These are phyloP conservation scores for Antitrichia curtipendula DNA, from an alignment of 225 moss, liverwort and hornwort genomes.

Conservation along the genomic window DNA sequence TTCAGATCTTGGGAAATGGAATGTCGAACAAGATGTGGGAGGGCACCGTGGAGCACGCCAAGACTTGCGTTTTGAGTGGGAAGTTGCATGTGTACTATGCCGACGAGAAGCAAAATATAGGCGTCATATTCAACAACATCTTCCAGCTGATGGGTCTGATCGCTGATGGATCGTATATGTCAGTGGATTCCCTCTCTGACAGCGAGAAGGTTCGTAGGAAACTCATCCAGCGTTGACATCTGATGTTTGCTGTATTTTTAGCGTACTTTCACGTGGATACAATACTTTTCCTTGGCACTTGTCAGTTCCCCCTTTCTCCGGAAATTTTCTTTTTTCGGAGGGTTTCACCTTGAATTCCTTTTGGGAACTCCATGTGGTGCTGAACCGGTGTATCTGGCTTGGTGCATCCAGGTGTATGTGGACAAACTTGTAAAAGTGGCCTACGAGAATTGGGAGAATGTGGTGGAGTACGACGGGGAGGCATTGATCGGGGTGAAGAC, in stretches of 20 bases:
- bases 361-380: background rate
- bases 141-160: slow-evolving; percentile 44
- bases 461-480: slow-evolving; percentile 51
- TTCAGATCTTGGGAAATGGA: slow-evolving; percentile 36
- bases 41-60: slow-evolving; percentile 37
- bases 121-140: slow-evolving; percentile 39
- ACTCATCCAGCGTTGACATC: background rate
- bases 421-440: slow-evolving; percentile 53
- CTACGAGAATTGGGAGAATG: slow-evolving; percentile 55
- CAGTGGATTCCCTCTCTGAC: slow-evolving; percentile 42
- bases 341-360: background rate
- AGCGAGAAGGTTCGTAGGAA: slow-evolving; percentile 23
- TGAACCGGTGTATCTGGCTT: background rate
- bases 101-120: slow-evolving; percentile 31
- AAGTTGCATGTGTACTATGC: slow-evolving; percentile 36
- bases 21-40: slow-evolving; percentile 58
- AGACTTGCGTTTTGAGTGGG: slow-evolving; percentile 31
- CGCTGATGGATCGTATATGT: slow-evolving; percentile 49
- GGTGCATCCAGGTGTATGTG: slow-evolving; percentile 23
- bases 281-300: background rate
- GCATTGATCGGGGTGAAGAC: slow-evolving; percentile 44
- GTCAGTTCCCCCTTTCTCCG: background rate
- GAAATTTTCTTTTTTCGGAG: background rate
- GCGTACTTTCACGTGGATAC: background rate
- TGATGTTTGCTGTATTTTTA: background rate